These are phyloP conservation scores for Sporothrix luriei DNA, from an alignment of 2,329 filamentous ascomycete species.

Conservation along the genomic window DNA sequence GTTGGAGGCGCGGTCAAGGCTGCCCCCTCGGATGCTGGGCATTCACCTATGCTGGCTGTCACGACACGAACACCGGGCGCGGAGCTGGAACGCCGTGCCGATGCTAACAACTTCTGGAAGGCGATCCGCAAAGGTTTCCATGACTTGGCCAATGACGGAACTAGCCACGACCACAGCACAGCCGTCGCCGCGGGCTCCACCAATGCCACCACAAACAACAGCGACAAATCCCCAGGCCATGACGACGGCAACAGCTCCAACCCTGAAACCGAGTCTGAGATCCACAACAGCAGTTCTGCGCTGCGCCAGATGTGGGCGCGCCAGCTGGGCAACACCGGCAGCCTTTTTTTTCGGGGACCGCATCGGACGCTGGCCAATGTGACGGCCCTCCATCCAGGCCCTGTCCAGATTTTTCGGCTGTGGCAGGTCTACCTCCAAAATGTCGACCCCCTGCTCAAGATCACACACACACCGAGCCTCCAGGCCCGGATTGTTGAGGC, in stretches of 20 bases:
- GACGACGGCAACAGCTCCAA: background rate
- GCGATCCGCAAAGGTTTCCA: constrained; percentile 20
- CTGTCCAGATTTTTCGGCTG: constrained; percentile 50
- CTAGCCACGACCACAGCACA: background rate
- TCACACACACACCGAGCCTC: constrained; percentile 59
- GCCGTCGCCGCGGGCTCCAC: background rate
- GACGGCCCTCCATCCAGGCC: constrained; percentile 53
- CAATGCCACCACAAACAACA: background rate
- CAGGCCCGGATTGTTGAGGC: constrained; percentile 58
- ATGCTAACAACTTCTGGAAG: constrained; percentile 18
- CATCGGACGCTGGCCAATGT: constrained; percentile 48
- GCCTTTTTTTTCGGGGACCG: constrained; percentile 56
- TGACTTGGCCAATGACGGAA: background rate
- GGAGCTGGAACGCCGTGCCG: background rate
- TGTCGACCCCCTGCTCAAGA: constrained; percentile 61
- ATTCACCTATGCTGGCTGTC: background rate
- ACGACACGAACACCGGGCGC: background rate
- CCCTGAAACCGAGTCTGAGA: constrained; percentile 36
- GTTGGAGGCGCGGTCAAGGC: background rate
- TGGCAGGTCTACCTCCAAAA: constrained; percentile 64
- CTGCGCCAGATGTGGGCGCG: constrained; percentile 17
- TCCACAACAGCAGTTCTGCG: constrained; percentile 35
- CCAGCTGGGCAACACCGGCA: constrained; percentile 43
- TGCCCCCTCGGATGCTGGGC: background rate
- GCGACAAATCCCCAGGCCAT: background rate